Evolutionary conservation across 2,329 filamentous ascomycete genomes (phyloP), one percentile per base, ranked within the genome.

Genomic region (Pseudocercospora pini-densiflorae): DNA sequence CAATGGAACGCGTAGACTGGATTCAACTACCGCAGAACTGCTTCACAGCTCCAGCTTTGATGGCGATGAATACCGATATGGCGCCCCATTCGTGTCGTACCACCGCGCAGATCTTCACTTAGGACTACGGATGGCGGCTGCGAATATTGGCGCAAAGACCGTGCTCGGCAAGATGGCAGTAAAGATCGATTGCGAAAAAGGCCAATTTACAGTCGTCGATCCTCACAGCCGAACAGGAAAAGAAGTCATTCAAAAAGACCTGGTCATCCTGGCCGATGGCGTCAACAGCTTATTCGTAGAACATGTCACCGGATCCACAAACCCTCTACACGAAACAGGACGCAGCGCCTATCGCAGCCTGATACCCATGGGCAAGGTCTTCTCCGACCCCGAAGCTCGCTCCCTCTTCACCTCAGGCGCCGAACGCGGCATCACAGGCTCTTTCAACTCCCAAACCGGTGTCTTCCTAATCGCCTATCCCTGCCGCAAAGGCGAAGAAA

Each of bases 381-480:
- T 61, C 14, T 29, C 62, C 7, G 58, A 64, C 47, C 57, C 57
- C 5, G 58, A 54, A 31, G 62, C 62, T 9, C 47, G 62, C 33
- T 33, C 54, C 33, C 19, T 65, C 2, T 62, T 65, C 24, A 16
- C 47, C 21, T 29, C 61, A n/a, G 63, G 51, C 5, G 63, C 36
- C 9, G 55, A 65, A 19, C 33, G 36, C 23, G 53, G 40, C 29
- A 49, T 65, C 21, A 65, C 53, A 40, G 63, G 63, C 9, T 58
- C 45, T 16, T 47, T 58, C 40, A 62, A 62, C 27, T 14, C 51
- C 4, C 36, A 51, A 5, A 65, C 63, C 54, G 63, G 63, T 12
- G 63, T 65, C 49, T 65, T 65, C 29, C 40, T 62, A 10, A 62
- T 65, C 10, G 49, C 63, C 19, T 65, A 65, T 21, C 63, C 63